Evolutionary conservation across 768 basidiomycete species (phyloP), one percentile per base, ranked within the genome.

Genomic region (Amanita pseudoporphyria): DNA sequence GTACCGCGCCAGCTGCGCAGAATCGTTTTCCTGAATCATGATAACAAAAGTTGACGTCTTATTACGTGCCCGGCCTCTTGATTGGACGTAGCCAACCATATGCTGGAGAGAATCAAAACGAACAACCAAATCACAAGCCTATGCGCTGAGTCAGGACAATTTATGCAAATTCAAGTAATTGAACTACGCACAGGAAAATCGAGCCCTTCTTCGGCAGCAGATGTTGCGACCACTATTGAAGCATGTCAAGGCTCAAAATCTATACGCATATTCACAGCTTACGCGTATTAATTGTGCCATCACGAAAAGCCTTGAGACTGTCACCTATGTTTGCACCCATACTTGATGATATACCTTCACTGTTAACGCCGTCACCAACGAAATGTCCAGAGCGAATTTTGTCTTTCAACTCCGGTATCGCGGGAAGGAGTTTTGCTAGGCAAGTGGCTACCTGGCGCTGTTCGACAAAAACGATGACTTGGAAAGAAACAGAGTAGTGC

Each of bases 191-290:
- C 84, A 19, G 84, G 85, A 67, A 95, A 90, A 62, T 95, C 91
- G 14, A 95, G 73, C 0, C 92, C 92, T 68, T 95, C 92, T 64
- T 95, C 92, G 0, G 89, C 92, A 12, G 94, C 89, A 5, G 83
- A 82, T 0, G 89, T 92, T 3, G 89, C 86, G 54, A 93, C 71
- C 18, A 93, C 84, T 81, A 52, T 14, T 31, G 51, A 35, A 45
- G 35, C 6, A 9, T 41, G 52, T 51, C 31, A 58, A 30, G n/a
- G 31, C 38, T 28, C 9, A 49, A 16, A 9, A 33, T 45, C 9
- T 24, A 13, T 3, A 9, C 39, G 37, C n/a, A 45, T 35, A 26
- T 14, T 56, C 18, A 6, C 37, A 33, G 74, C 82, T 55, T 60
- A 87, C 86, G 66, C 40, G 89, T 64, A 59, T 91, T 88, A 37